These are phyloP conservation scores for Cyclospora cayetanensis DNA, from an alignment of 169 alveolate genomes.

Conservation along the genomic window DNA sequence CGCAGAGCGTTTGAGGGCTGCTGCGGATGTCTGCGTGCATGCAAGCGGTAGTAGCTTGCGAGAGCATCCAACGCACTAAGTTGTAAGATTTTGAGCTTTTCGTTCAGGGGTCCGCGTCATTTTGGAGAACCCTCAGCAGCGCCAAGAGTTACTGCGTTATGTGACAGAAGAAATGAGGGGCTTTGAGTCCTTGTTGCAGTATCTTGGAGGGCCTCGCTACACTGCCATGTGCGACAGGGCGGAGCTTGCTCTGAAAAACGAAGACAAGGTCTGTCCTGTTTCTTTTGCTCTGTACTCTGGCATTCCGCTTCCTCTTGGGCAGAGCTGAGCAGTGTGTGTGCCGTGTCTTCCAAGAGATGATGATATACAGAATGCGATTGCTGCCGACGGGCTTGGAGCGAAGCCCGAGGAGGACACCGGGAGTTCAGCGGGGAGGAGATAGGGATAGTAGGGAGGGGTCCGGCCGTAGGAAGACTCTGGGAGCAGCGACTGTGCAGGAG, in stretches of 20 bases:
- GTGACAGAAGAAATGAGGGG: conserved; percentile 15
- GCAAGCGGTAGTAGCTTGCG: neutral
- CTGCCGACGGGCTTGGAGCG: too few species aligned
- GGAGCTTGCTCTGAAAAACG: neutral
- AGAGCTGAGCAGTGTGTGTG: neutral
- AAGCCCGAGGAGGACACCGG: too few species aligned
- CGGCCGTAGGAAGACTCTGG: too few species aligned
- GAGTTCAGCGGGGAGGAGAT: too few species aligned
- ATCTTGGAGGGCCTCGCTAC: conserved; percentile 53
- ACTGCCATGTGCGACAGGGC: conserved; percentile 59
- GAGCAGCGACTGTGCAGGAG: too few species aligned
- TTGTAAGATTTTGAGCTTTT: neutral
- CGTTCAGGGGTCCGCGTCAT: conserved; percentile 55
- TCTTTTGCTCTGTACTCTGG: neutral
- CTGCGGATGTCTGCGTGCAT: conserved; percentile 22
- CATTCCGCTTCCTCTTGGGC: too few species aligned
- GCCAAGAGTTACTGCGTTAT: neutral
- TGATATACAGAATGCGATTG: too few species aligned
- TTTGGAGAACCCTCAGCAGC: conserved; percentile 21
- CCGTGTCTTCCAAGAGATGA: too few species aligned
- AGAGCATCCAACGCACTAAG: neutral
- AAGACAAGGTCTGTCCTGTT: neutral
- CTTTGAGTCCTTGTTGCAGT: conserved; percentile 40
- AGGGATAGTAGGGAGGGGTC: too few species aligned
- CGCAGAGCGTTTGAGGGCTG: too few species aligned